Conservation (phyloP, 2,329 filamentous ascomycete species). For the Aureobasidium sp. region DNA sequence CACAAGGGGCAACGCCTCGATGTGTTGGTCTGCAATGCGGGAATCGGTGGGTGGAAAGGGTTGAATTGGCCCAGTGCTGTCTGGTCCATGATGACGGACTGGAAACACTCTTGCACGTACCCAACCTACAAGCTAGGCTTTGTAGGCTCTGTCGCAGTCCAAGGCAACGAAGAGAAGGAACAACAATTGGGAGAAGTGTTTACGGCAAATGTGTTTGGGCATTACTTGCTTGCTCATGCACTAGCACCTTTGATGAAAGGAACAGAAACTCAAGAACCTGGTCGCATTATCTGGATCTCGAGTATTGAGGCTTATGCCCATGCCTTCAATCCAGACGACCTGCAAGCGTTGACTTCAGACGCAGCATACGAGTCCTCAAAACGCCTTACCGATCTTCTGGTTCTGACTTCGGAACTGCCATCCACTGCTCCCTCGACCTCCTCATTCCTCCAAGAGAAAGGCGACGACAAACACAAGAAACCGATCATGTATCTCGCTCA, state of each 20-base stretch:
- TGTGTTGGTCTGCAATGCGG: slow-evolving; percentile 76
- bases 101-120: slow-evolving; percentile 64
- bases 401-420: slow-evolving; percentile 64
- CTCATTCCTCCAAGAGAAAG: slow-evolving; percentile 44
- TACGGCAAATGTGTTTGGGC: slow-evolving; percentile 87
- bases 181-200: slow-evolving; percentile 68
- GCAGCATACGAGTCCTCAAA: slow-evolving; percentile 81
- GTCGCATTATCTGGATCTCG: slow-evolving; percentile 78
- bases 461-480: slow-evolving; percentile 22
- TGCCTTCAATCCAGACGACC: slow-evolving; percentile 58
- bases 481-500: slow-evolving; percentile 73
- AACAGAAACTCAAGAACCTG: slow-evolving; percentile 36
- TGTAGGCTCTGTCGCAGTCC: slow-evolving; percentile 45
- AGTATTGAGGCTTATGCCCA: slow-evolving; percentile 64
- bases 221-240: slow-evolving; percentile 81
- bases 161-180: slow-evolving; percentile 30
- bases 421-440: slow-evolving; percentile 51
- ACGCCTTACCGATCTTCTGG: slow-evolving; percentile 74
- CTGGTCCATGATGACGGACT: slow-evolving; percentile 52
- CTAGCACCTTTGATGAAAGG: slow-evolving; percentile 64
- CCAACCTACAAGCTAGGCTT: slow-evolving; percentile 67
- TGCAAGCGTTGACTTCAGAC: slow-evolving; percentile 60
- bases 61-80: slow-evolving; percentile 60
- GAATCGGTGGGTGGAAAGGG: slow-evolving; percentile 79
- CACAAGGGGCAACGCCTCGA: slow-evolving; percentile 65